Conservation (phyloP, 306 rosid genomes). For the Canavalia gladiata region DNA sequence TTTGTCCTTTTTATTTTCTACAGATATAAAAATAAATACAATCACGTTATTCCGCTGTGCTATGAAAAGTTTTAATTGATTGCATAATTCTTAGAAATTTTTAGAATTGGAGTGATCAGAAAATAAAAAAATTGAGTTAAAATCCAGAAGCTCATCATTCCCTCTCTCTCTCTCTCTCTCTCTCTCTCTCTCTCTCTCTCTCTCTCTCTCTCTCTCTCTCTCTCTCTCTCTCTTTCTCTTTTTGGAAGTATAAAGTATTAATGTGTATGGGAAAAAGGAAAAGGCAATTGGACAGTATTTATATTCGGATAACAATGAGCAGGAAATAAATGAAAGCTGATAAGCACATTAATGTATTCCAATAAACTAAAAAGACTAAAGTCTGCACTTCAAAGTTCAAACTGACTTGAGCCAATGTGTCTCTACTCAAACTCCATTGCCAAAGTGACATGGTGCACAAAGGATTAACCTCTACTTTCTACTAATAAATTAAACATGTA, state of each 20-base stretch:
- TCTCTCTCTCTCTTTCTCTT: not conserved
- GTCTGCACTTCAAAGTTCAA: slow-evolving; percentile 26
- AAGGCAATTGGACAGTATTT: not conserved
- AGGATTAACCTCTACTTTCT: slow-evolving; percentile 29
- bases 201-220: no score
- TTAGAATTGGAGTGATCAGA: not conserved
- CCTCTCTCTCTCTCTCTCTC: no score
- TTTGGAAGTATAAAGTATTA: not conserved
- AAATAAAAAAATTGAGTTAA: not conserved
- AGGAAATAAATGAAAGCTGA: slow-evolving; percentile 28
- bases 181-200: no score
- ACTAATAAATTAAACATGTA: slow-evolving; percentile 38
- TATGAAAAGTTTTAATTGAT: not conserved
- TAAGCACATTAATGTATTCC: slow-evolving; percentile 12
- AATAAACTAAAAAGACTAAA: slow-evolving; percentile 4
- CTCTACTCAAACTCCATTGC: slow-evolving; percentile 30
- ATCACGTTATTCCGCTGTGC: not conserved
- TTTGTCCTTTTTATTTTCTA: not conserved
- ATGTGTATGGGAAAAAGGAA: not conserved
- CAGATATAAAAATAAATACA: not conserved
- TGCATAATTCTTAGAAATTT: not conserved
- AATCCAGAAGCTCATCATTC: not conserved
- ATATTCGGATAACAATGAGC: not conserved
- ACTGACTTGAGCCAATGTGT: slow-evolving; percentile 24
- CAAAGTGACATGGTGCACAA: slow-evolving; percentile 3